Percentiles rank a stretch among this genome's conserved stretches.
phyloP scores from a whole-genome alignment of 306 rosid species.

The Rosa persica region DNA sequence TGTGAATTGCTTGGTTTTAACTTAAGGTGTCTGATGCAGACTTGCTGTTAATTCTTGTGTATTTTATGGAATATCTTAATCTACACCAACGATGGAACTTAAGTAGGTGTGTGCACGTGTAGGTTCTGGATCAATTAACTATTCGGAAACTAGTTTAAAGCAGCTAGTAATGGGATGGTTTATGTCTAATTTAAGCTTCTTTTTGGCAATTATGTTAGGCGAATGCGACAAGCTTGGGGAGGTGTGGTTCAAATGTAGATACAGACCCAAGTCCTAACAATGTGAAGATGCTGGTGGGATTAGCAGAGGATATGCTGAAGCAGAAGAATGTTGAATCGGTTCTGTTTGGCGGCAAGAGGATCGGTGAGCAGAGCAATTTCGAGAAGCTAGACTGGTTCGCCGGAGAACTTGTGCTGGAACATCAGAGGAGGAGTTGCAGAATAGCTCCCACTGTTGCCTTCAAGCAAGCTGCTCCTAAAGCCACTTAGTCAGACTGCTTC shows the following conservation, averaged over 20 bases:
- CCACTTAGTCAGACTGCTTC: conserved; percentile 35
- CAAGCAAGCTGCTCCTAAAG: conserved; percentile 83
- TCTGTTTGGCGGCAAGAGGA: conserved; percentile 86
- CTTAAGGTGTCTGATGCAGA: neutral
- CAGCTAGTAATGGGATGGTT: conserved; percentile 8
- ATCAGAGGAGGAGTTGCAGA: conserved; percentile 99
- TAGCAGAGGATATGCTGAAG: conserved; percentile 87
- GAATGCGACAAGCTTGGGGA: conserved; percentile 82
- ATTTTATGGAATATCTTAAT: neutral
- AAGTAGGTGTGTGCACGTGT: neutral
- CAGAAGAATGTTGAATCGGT: conserved; percentile 96
- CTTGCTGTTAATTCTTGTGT: neutral
- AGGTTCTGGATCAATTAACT: neutral
- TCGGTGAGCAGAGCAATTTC: conserved; percentile 73
- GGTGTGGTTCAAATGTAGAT: conserved; percentile 68
- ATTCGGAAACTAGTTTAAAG: neutral
- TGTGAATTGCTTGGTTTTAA: neutral
- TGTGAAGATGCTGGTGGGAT: conserved; percentile 69
- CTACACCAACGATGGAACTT: neutral
- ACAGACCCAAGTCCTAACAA: conserved; percentile 75
- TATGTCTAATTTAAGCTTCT: conserved; percentile 13
- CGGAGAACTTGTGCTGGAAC: conserved; percentile 92
- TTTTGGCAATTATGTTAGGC: conserved; percentile 56
- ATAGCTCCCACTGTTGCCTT: conserved; percentile 99
- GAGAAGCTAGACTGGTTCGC: conserved; percentile 99